Evolutionary conservation across 768 basidiomycete species (phyloP).

Genomic region (Cyclocybe cylindracea): DNA sequence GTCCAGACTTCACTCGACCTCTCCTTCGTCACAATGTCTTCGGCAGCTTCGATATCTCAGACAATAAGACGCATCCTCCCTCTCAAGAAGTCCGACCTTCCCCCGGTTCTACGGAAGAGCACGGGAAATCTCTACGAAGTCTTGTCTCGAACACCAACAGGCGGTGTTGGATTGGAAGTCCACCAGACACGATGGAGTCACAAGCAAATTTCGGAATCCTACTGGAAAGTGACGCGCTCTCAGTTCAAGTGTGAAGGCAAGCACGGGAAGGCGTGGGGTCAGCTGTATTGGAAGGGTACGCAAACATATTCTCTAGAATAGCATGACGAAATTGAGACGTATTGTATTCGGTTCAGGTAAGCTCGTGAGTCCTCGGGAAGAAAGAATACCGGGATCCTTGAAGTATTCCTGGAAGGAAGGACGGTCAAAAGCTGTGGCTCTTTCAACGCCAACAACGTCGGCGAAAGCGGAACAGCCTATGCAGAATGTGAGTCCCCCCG

Average conservation of each 20-base stretch:
- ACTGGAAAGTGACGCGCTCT: conserved; percentile 76
- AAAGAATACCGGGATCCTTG: conserved; percentile 67
- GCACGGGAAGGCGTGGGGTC: conserved; percentile 86
- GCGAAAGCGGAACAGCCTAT: background rate
- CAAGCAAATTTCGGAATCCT: conserved; percentile 67
- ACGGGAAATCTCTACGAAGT: conserved; percentile 73
- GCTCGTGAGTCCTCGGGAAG: conserved; percentile 56
- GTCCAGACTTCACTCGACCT: conserved; percentile 3
- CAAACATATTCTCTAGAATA: background rate
- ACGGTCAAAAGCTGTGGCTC: conserved; percentile 34
- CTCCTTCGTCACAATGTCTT: conserved; percentile 12
- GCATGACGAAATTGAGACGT: conserved; percentile 2
- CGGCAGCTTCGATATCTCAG: conserved; percentile 36
- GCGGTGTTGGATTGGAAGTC: conserved; percentile 67
- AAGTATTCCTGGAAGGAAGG: conserved; percentile 78
- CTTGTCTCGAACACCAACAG: conserved; percentile 65
- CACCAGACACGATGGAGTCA: conserved; percentile 74
- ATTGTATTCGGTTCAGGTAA: conserved; percentile 44
- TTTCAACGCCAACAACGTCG: background rate
- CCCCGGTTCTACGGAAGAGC: conserved; percentile 57
- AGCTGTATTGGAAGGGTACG: conserved; percentile 77
- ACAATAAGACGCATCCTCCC: conserved; percentile 29
- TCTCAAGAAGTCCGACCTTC: conserved; percentile 53
- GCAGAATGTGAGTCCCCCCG: conserved; percentile 1
- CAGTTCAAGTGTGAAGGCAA: conserved; percentile 70